Evolutionary conservation across 192 early-diverging fungal genomes (phyloP), one percentile per base, ranked within the genome.

Genomic region (Rhizoclosmatium globosum): DNA sequence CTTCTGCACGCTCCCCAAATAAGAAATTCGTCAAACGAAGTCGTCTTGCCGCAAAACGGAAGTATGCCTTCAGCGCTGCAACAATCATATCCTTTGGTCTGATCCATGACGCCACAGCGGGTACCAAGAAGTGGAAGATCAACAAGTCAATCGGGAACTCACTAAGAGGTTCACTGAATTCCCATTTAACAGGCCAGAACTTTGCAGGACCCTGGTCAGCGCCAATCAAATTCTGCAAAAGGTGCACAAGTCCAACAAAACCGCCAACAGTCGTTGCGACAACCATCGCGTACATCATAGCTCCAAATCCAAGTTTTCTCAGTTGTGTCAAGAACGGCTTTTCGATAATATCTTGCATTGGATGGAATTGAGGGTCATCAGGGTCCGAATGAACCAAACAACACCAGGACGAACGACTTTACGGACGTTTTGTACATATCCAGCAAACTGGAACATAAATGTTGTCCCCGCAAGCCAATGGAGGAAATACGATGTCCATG

Each of bases 351-450:
- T 99, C 98, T 66, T 93, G 91, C 75, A 99, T 94, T 4, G 97
- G 95, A 79, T 96, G 92, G 81, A 97, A 97, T 45, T 95, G 91
- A 23, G 96, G 94, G 79, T 99, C 98, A 62, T 95, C 97, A 2
- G 97, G 97, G 77, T 99, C 97, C 96, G 92, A 68, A 99, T 95
- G 80, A 98, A 98, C 98, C 98, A 99, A 89, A 99, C 89, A 39
- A 98, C 94, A 21, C 98, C 98, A 2, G 94, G 93, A 1, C 98
- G 92, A 43, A 98, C 90, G 21, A 96, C 87, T 53, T 93, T 89
- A 43, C 96, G 89, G 45, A 94, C 94, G 19, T 91, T 85, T 21
- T 92, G 79, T 2, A 99, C 92, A 81, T 96, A 96, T 4, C 92
- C 85, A 2, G 97, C 93, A 89, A 99, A 95, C 74, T 94, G 89